A percentile compares a stretch with the other conserved stretches of the same genome.
Evolutionary conservation across 2,329 filamentous ascomycete genomes (phyloP).

Genomic region (Penicillium glabrum): DNA sequence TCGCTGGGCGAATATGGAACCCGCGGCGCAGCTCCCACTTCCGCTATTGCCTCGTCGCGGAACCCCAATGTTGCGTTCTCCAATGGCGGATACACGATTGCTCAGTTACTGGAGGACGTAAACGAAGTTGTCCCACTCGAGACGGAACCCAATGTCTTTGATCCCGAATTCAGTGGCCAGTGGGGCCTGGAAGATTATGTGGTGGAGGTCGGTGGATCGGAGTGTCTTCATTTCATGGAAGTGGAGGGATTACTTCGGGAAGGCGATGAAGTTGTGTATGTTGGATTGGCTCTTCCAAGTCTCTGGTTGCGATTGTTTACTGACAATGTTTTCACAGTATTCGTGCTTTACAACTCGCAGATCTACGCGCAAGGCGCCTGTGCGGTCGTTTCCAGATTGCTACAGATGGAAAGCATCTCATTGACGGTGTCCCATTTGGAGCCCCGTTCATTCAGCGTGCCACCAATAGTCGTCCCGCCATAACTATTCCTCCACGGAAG

Average conservation of each 20-base stretch:
- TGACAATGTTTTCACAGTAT: slow-evolving; percentile 55
- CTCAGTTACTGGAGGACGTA: slow-evolving; percentile 73
- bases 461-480: slow-evolving; percentile 61
- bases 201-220: slow-evolving; percentile 78
- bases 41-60: slow-evolving; percentile 34
- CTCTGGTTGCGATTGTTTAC: background rate
- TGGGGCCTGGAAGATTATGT: slow-evolving; percentile 91
- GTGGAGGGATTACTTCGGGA: slow-evolving; percentile 71
- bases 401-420: slow-evolving; percentile 71
- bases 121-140: slow-evolving; percentile 82
- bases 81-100: slow-evolving; percentile 65
- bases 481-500: slow-evolving; percentile 74
- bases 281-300: slow-evolving; percentile 15
- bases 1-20: slow-evolving; percentile 11
- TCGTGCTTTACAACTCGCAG: slow-evolving; percentile 71
- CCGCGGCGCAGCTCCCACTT: slow-evolving; percentile 29
- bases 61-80: slow-evolving; percentile 36
- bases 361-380: slow-evolving; percentile 70
- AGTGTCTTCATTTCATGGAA: slow-evolving; percentile 82
- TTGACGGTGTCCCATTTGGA: slow-evolving; percentile 85
- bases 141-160: slow-evolving; percentile 48
- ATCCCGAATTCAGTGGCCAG: slow-evolving; percentile 44
- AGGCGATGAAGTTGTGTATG: slow-evolving; percentile 79
- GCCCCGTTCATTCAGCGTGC: slow-evolving; percentile 63
- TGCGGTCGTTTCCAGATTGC: slow-evolving; percentile 81